A percentile compares a stretch with the other conserved stretches of the same genome.
phyloP scores from a whole-genome alignment of 305 asterid species.

The Rubia balearica region DNA sequence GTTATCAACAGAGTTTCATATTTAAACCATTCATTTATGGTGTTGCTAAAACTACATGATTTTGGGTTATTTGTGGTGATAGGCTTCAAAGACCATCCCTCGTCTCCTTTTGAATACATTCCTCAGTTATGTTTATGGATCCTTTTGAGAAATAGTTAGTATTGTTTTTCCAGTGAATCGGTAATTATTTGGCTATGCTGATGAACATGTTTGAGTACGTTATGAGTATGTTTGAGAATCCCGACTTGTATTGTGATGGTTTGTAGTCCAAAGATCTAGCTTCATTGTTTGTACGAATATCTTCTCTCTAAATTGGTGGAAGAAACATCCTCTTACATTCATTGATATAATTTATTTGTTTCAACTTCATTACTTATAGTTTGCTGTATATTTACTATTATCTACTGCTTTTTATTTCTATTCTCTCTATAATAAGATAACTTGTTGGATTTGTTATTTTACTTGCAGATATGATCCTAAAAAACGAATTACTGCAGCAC shows the following conservation, averaged over 20 bases:
- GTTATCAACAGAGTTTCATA: not conserved
- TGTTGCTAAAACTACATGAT: not conserved
- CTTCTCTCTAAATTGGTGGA: not conserved
- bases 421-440: not conserved
- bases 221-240: not conserved
- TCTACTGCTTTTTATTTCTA: not conserved
- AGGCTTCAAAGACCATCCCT: not conserved
- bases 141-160: not conserved
- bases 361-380: not conserved
- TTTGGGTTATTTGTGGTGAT: not conserved
- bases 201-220: not conserved
- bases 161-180: not conserved
- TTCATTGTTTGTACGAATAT: not conserved
- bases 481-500: conserved; percentile 83
- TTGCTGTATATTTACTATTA: not conserved
- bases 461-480: conserved; percentile 88
- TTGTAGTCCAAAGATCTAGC: not conserved
- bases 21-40: not conserved
- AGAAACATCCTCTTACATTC: not conserved
- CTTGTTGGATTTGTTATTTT: conserved; percentile 1
- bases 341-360: not conserved
- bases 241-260: not conserved
- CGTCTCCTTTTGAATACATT: not conserved
- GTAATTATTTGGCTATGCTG: not conserved
- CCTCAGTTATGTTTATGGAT: not conserved